These are phyloP conservation scores for Epichloe sibirici DNA, from an alignment of 2,329 filamentous ascomycete genomes.

Conservation along the genomic window DNA sequence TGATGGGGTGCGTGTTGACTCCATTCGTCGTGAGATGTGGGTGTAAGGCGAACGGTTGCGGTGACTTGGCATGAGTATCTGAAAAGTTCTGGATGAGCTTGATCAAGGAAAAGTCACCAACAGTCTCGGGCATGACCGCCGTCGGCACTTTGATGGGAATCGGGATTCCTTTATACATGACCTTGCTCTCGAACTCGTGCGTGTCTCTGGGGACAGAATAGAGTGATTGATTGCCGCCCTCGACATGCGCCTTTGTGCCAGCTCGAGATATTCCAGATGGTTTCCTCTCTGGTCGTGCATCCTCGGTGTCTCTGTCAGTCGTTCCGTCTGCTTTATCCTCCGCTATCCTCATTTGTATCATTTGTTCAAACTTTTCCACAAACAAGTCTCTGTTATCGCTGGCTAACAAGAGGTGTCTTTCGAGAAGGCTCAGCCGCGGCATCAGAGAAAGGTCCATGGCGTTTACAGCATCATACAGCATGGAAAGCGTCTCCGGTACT, in stretches of 20 bases:
- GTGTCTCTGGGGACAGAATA: constrained; percentile 84
- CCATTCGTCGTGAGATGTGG: constrained; percentile 90
- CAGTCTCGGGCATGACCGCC: constrained; percentile 85
- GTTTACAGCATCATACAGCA: constrained; percentile 87
- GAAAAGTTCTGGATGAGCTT: constrained; percentile 95
- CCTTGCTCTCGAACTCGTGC: constrained; percentile 91
- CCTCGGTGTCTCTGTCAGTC: constrained; percentile 26
- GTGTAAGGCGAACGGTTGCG: constrained; percentile 76
- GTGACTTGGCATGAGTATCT: constrained; percentile 65
- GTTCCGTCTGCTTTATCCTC: constrained; percentile 43
- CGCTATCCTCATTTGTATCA: constrained; percentile 71
- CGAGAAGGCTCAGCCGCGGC: constrained; percentile 71
- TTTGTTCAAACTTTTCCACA: constrained; percentile 91
- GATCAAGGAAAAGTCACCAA: constrained; percentile 93
- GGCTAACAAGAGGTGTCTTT: constrained; percentile 74
- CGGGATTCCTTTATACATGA: constrained; percentile 91
- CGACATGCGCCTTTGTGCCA: constrained; percentile 50
- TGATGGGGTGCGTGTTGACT: constrained; percentile 80
- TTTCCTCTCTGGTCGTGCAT: constrained; percentile 35
- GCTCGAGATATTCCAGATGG: constrained; percentile 41
- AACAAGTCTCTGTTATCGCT: constrained; percentile 95
- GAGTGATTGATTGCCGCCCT: constrained; percentile 40
- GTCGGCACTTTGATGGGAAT: constrained; percentile 95
- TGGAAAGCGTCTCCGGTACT: constrained; percentile 72
- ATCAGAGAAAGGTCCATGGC: constrained; percentile 93